These are phyloP conservation scores for Breynia disticha DNA, from an alignment of 441 rosid genomes.

Conservation along the genomic window DNA sequence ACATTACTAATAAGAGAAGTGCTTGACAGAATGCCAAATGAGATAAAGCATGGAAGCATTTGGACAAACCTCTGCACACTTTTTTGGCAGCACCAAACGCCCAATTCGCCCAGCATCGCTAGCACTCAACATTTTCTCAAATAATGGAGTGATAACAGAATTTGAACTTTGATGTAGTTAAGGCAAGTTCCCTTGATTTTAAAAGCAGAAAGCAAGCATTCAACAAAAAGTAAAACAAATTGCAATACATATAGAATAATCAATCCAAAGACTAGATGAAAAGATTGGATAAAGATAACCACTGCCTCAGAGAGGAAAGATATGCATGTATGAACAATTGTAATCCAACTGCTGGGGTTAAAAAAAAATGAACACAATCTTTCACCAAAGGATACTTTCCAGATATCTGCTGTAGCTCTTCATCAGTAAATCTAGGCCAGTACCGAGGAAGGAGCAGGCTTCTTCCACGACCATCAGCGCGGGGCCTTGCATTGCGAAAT, in stretches of 20 bases:
- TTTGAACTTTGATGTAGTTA: constrained; percentile 67
- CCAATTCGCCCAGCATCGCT: constrained; percentile 95
- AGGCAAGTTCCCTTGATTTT: constrained; percentile 30
- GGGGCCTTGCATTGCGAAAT: constrained; percentile 46
- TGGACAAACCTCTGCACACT: constrained; percentile 84
- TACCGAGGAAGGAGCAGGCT: constrained; percentile 73
- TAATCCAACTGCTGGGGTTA: neutral
- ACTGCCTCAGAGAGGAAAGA: neutral
- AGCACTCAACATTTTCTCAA: constrained; percentile 96
- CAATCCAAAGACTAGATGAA: neutral
- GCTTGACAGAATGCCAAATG: neutral
- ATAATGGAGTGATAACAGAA: constrained; percentile 73
- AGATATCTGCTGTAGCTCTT: constrained; percentile 61
- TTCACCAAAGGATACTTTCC: constrained; percentile 82
- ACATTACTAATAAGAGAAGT: no score
- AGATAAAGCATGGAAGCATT: neutral
- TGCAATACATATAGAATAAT: neutral
- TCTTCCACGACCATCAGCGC: constrained; percentile 56
- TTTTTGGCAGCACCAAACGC: constrained; percentile 89
- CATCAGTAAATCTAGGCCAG: constrained; percentile 79
- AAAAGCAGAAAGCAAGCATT: neutral
- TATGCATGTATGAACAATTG: neutral
- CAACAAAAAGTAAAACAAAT: neutral
- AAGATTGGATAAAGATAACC: neutral
- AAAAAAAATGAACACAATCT: constrained; percentile 3